phyloP scores from a whole-genome alignment of 2,329 filamentous ascomycete species.

The Aspergillus latus region DNA sequence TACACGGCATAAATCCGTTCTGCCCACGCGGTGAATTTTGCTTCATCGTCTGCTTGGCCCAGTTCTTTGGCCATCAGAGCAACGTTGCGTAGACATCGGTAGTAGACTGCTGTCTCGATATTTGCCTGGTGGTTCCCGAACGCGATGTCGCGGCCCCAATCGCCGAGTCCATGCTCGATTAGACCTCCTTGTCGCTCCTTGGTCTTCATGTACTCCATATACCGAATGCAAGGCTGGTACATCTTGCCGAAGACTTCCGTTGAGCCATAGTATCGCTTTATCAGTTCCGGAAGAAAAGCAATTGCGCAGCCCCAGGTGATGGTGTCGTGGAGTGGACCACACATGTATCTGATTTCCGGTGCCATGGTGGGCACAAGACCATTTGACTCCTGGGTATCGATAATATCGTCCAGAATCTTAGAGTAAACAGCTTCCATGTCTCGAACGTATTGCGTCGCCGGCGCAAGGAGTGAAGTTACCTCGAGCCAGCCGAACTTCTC shows the following conservation, averaged over 20 bases:
- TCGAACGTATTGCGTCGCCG: slow-evolving; percentile 48
- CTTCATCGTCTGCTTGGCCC: slow-evolving; percentile 17
- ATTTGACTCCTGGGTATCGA: slow-evolving; percentile 47
- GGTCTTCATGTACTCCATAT: slow-evolving; percentile 29
- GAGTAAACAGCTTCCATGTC: slow-evolving; percentile 50
- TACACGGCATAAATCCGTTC: slow-evolving; percentile 21
- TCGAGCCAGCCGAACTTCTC: slow-evolving; percentile 54
- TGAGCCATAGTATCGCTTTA: slow-evolving; percentile 23
- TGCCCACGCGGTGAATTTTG: slow-evolving; percentile 21
- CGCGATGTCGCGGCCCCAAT: slow-evolving; percentile 28
- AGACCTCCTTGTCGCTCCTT: slow-evolving; percentile 25
- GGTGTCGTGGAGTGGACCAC: slow-evolving; percentile 50
- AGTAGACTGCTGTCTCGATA: slow-evolving; percentile 28
- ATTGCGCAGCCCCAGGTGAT: slow-evolving; percentile 29
- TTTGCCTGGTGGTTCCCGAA: slow-evolving; percentile 30
- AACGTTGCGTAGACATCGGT: slow-evolving; percentile 25
- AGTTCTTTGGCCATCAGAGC: slow-evolving; percentile 26
- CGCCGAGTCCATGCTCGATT: slow-evolving; percentile 26
- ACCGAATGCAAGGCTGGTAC: slow-evolving; percentile 23
- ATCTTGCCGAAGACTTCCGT: slow-evolving; percentile 24
- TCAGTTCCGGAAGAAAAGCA: slow-evolving; percentile 24
- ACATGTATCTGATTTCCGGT: slow-evolving; percentile 51
- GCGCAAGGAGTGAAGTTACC: slow-evolving; percentile 48
- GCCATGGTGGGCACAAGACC: slow-evolving; percentile 52
- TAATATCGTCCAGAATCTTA: slow-evolving; percentile 50